A percentile compares a stretch with the other conserved stretches of the same genome.
Conservation (phyloP, 208 protist genomes). For the Balamuthia mandrillaris region DNA sequence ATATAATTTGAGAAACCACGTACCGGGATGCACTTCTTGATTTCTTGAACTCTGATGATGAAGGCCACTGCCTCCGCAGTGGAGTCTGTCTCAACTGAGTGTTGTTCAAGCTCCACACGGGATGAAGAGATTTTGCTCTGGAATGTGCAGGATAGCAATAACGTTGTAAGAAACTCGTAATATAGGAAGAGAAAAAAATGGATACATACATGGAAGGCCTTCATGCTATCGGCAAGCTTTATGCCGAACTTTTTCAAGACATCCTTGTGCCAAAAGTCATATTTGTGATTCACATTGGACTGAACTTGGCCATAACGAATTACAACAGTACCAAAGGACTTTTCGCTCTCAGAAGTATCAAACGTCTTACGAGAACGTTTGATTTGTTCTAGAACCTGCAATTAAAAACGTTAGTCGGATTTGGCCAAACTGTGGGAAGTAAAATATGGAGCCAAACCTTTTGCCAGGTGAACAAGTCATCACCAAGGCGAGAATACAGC, state of each 20-base stretch:
- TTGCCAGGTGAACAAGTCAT: conserved; percentile 73
- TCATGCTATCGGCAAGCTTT: conserved; percentile 49
- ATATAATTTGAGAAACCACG: too few species aligned
- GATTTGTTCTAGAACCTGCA: conserved; percentile 73
- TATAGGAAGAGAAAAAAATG: background rate
- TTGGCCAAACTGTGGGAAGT: too few species aligned
- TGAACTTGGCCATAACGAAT: conserved; percentile 78
- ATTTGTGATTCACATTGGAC: conserved; percentile 78
- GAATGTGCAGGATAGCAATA: background rate
- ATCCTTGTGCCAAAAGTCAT: conserved; percentile 80
- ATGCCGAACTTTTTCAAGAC: conserved; percentile 70
- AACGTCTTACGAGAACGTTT: conserved; percentile 68
- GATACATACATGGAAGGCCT: conserved; percentile 31
- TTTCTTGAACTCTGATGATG: conserved; percentile 75
- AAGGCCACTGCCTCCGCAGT: conserved; percentile 84
- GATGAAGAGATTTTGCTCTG: background rate
- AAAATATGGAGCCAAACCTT: too few species aligned
- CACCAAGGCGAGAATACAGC: conserved; percentile 61
- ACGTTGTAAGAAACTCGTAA: background rate
- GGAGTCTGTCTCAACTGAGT: conserved; percentile 70
- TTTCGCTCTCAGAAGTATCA: conserved; percentile 67
- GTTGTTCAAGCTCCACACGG: conserved; percentile 68
- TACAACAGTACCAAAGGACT: conserved; percentile 71
- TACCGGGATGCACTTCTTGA: conserved; percentile 64
- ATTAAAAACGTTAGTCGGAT: too few species aligned